phyloP scores from a whole-genome alignment of 176 grass and related monocot genomes.

The Stipa capillata region DNA sequence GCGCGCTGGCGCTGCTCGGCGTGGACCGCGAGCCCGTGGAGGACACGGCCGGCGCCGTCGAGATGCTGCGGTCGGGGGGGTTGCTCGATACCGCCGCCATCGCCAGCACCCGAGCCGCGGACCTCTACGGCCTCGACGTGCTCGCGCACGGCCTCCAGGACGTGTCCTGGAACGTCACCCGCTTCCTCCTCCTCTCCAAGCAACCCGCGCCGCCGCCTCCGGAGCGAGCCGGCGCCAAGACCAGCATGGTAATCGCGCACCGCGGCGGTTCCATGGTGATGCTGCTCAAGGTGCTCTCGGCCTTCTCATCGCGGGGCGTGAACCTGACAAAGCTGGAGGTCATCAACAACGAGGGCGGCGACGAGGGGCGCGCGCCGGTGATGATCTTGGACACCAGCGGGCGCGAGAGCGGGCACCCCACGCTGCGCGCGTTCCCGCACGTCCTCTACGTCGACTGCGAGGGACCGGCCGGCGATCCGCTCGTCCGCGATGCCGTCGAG shows the following conservation, averaged over 20 bases:
- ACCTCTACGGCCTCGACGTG: constrained; percentile 47
- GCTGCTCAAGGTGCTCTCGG: constrained; percentile 50
- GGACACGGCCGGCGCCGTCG: constrained; percentile 48
- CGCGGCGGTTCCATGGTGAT: constrained; percentile 49
- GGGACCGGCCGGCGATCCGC: constrained; percentile 29
- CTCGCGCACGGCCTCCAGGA: constrained; percentile 41
- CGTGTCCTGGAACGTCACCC: too few relatives aligned
- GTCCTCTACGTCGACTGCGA: too few relatives aligned
- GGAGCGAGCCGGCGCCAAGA: neutral
- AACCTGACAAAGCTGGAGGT: constrained; percentile 51
- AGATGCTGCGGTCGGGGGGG: constrained; percentile 37
- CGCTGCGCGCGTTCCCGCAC: constrained; percentile 16
- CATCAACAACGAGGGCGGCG: constrained; percentile 43
- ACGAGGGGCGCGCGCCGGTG: constrained; percentile 22
- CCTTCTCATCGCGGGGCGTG: constrained; percentile 38
- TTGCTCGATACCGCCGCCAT: constrained; percentile 51
- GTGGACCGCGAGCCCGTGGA: constrained; percentile 45
- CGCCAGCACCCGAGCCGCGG: constrained; percentile 35
- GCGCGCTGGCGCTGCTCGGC: constrained; percentile 38
- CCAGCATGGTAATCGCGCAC: constrained; percentile 49
- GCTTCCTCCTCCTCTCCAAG: constrained; percentile 46
- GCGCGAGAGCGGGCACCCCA: too few relatives aligned
- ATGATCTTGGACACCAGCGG: constrained; percentile 6
- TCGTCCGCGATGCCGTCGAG: constrained; percentile 28
- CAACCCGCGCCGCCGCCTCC: neutral